A percentile compares a stretch with the other conserved stretches of the same genome.
These are phyloP conservation scores for Peronosclerospora sorghi DNA, from an alignment of 352 stramenopile species.

Conservation along the genomic window DNA sequence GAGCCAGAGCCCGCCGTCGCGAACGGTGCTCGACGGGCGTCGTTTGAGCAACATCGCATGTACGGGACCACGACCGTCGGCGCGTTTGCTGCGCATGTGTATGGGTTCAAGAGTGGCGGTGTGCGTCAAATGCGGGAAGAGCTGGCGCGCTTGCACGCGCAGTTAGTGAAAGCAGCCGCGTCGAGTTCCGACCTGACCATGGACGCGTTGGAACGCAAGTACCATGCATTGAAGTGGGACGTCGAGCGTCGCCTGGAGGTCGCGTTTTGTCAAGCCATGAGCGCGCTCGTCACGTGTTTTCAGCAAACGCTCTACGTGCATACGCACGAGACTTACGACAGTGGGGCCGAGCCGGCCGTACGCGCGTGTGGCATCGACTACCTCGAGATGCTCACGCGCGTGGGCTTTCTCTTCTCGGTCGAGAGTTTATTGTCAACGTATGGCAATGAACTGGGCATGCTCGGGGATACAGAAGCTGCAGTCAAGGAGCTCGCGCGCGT, in stretches of 20 bases:
- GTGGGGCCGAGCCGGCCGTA: too few relatives aligned
- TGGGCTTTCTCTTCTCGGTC: slow-evolving; percentile 76
- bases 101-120: slow-evolving; percentile 69
- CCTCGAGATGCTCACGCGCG: slow-evolving; percentile 48
- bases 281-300: slow-evolving; percentile 73
- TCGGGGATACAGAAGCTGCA: slow-evolving; percentile 74
- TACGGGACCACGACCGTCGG: slow-evolving; percentile 75
- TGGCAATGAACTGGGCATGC: slow-evolving; percentile 74
- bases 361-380: slow-evolving; percentile 46
- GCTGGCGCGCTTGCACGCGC: slow-evolving; percentile 37
- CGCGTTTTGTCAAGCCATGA: slow-evolving; percentile 74
- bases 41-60: slow-evolving; percentile 53
- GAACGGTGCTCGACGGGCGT: slow-evolving; percentile 6
- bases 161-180: slow-evolving; percentile 41
- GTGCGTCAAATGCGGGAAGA: slow-evolving; percentile 67
- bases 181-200: slow-evolving; percentile 61
- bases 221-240: slow-evolving; percentile 76
- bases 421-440: slow-evolving; percentile 81
- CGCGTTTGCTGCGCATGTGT: slow-evolving; percentile 75
- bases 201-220: slow-evolving; percentile 61
- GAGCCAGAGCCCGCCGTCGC: slow-evolving; percentile 4
- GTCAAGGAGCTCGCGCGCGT: slow-evolving; percentile 62
- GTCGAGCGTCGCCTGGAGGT: slow-evolving; percentile 75
- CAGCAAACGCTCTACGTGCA: slow-evolving; percentile 79
- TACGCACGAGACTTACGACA: slow-evolving; percentile 38